Base-by-base conservation (phyloP, 805 yeast species). In the Barnettozyma wickerhamii region DNA sequence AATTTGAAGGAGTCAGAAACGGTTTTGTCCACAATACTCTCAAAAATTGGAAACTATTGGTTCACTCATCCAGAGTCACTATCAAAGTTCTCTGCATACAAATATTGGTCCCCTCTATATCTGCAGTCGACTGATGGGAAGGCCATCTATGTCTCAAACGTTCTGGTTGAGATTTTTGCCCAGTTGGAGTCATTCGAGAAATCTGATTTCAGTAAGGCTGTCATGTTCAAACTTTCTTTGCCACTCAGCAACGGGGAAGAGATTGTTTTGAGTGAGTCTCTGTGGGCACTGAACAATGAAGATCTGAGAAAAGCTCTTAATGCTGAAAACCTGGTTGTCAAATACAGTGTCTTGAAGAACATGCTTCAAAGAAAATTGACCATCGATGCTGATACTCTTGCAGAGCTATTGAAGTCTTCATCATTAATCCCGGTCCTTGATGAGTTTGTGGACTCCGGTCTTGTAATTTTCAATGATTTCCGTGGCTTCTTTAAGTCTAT, bases 21-120 rank as follows among this genome's bases (percentile, higher is more conserved):
- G 2, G 45, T 60, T 4, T 38, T 73, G 2, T 53, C 71, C 23
- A 63, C 57, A 3, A 45, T 75, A 2, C 42, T 73, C n/a, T 62
- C 74, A 1, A 70, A 69, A 38, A 46, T 73, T 38, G 79, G 80
- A 0, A 68, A 70, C 38, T 74, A 65, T 46, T 37, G 47, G 37
- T 51, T 34, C 36, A 34, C 53, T 1, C 52, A 53, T 34, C 41
- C 52, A 4, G 46, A 40, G 1, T 37, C 52, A 0, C 30, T 45
- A 9, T 30, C 30, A 9, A 45, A 42, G 19, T 49, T 60, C 28
- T 47, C 57, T 3, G 20, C 37, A 1, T 26, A 35, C 15, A 59
- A 47, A 19, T 68, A 55, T 43, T 67, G 71, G 66, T 32, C 45
- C 10, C 30, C 31, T 1, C 44, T 65, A 7, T 55, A 56, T 21